A percentile compares a stretch with the other conserved stretches of the same genome.
Evolutionary conservation across 805 yeast species (phyloP).

Genomic region (Kodamaea leandrae): DNA sequence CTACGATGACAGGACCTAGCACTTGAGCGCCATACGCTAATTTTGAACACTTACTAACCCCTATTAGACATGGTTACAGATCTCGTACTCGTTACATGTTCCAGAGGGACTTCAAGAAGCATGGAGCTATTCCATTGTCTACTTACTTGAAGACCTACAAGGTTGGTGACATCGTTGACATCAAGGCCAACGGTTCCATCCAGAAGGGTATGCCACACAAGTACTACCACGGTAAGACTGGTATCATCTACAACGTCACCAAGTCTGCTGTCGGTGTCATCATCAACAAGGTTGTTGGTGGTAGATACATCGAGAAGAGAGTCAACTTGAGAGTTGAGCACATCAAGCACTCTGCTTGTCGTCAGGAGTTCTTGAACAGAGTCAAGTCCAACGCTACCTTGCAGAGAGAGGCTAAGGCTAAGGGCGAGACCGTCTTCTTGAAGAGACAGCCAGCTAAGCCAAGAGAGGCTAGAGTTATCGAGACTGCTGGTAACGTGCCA

Average conservation of each 20-base stretch:
- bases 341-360: conserved; percentile 99
- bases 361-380: conserved; percentile 98
- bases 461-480: conserved; percentile 85
- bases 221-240: conserved; percentile 99
- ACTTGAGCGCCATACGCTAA: background rate
- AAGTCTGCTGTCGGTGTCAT: conserved; percentile 98
- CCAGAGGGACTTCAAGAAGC: conserved; percentile 99
- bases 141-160: conserved; percentile 97
- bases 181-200: conserved; percentile 98
- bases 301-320: conserved; percentile 99
- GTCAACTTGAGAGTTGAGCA: conserved; percentile 98
- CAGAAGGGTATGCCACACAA: conserved; percentile 99
- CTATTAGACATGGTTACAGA: conserved; percentile 91
- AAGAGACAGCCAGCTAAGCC: conserved; percentile 99
- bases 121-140: conserved; percentile 92
- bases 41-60: conserved; percentile 6
- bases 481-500: conserved; percentile 81
- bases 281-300: conserved; percentile 96
- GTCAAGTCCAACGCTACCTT: conserved; percentile 95
- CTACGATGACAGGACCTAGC: no score
- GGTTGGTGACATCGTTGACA: conserved; percentile 99
- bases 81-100: conserved; percentile 99
- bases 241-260: conserved; percentile 98
- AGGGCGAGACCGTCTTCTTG: conserved; percentile 85
- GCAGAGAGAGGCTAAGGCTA: conserved; percentile 90